Evolutionary conservation across 2,329 filamentous ascomycete genomes (phyloP), one percentile per base, ranked within the genome.

Genomic region (Neonectria faginata): DNA sequence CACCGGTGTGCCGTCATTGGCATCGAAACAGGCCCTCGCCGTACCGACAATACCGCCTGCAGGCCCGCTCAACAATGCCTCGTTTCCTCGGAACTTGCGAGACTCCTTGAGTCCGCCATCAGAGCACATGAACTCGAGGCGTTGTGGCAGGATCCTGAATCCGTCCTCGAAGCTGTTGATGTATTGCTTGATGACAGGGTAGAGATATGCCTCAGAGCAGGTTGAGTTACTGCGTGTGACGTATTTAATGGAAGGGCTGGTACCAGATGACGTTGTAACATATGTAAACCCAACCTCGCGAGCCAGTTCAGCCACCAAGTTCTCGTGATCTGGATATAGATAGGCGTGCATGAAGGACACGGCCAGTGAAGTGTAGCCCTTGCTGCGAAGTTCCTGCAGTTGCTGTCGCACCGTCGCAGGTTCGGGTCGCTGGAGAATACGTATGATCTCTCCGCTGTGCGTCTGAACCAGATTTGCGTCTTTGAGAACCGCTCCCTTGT

Each of bases 291-390:
- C 93, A 64, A 96, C 88, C 9, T 94, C 89, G 54, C 82, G 84
- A 0, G 93, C 93, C 39, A 97, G 81, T 67, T 83, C 85, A 9
- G 92, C 92, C 5, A 97, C 84, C 20, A 92, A 72, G 1, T 88
- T 87, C 77, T 97, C 93, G 70, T 97, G 93, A 36, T 91, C 87
- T 1, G 92, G 92, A 73, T 92, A 97, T 0, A 93, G 94, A 75
- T 97, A 97, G 2, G 91, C 90, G 74, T 97, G 93, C 89, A 97
- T 93, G 65, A 97, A 81, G 67, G 92, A 95, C 3, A 97, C 91
- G 8, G 93, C 93, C 66, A 97, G 88, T 72, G 92, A 95, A 67
- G 84, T 85, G 72, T 94, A 88, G 0, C 89, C 90, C 57, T 91
- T 85, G 9, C 88, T 85, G 54, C 86, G 88, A 0, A 92, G 80